Evolutionary conservation across 2,329 filamentous ascomycete species (phyloP).

Genomic region (Nigrospora osmanthi): DNA sequence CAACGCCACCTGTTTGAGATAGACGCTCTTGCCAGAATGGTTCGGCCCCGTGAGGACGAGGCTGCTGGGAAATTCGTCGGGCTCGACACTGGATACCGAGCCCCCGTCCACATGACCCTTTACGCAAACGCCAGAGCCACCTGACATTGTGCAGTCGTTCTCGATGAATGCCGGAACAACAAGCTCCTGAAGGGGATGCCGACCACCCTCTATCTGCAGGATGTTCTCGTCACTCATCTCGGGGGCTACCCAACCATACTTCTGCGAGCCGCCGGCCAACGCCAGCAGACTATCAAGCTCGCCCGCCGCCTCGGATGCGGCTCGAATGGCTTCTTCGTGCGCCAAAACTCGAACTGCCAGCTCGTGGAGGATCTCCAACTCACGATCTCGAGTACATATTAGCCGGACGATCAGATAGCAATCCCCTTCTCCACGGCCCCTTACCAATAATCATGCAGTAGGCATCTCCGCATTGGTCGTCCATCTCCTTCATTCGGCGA

Average conservation of each 20-base stretch:
- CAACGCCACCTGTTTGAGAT: slow-evolving; percentile 85
- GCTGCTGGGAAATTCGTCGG: slow-evolving; percentile 47
- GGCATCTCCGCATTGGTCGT: slow-evolving; percentile 74
- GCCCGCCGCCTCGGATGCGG: slow-evolving; percentile 72
- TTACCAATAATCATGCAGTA: slow-evolving; percentile 76
- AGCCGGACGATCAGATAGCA: background rate
- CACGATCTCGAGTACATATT: slow-evolving; percentile 52
- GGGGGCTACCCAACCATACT: slow-evolving; percentile 65
- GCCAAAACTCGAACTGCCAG: slow-evolving; percentile 65
- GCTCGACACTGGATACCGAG: background rate
- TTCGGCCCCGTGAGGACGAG: slow-evolving; percentile 87
- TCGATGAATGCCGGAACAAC: slow-evolving; percentile 73
- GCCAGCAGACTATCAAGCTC: slow-evolving; percentile 83
- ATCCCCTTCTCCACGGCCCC: slow-evolving; percentile 7
- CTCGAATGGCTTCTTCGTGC: slow-evolving; percentile 57
- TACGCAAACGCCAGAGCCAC: slow-evolving; percentile 38
- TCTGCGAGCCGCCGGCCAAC: slow-evolving; percentile 66
- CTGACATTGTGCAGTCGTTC: slow-evolving; percentile 67
- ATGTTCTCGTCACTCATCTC: slow-evolving; percentile 62
- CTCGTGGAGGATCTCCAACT: slow-evolving; percentile 80
- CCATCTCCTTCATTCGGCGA: slow-evolving; percentile 69
- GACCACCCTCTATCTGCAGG: slow-evolving; percentile 67
- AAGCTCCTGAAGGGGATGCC: slow-evolving; percentile 82
- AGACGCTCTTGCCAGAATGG: slow-evolving; percentile 93
- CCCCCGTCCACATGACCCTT: slow-evolving; percentile 1